phyloP scores from a whole-genome alignment of 23 red algal species.

The Gracilaria domingensis region DNA sequence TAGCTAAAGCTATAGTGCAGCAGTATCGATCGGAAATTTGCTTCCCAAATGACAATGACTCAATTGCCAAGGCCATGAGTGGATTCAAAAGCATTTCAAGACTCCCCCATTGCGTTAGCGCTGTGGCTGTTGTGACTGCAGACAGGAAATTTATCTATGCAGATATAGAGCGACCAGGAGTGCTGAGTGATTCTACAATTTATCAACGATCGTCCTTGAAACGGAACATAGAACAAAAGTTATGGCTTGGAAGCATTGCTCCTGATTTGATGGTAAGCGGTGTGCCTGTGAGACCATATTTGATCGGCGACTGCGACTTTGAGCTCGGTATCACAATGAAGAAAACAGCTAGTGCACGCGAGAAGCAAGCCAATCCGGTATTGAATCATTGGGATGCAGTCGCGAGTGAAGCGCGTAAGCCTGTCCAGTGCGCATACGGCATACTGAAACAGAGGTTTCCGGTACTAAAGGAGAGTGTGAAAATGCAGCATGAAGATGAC shows the following conservation, averaged over 20 bases:
- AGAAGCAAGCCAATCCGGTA: neutral
- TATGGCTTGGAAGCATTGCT: neutral
- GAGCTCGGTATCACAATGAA: neutral
- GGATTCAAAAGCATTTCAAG: neutral
- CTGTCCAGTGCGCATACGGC: neutral
- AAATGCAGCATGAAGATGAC: neutral
- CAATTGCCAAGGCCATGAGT: neutral
- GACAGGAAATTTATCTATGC: neutral
- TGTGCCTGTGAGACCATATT: neutral
- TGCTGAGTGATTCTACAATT: constrained; percentile 19
- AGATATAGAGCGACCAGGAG: neutral
- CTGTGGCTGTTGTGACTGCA: neutral
- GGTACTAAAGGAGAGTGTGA: neutral
- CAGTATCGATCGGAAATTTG: neutral
- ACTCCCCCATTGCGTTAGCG: neutral
- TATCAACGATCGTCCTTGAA: neutral
- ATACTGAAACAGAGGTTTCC: neutral
- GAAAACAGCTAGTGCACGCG: neutral
- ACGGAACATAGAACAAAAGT: neutral
- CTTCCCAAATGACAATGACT: neutral
- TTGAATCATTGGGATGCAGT: neutral
- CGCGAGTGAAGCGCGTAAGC: neutral
- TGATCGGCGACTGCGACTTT: constrained; percentile 18
- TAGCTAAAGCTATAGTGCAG: neutral
- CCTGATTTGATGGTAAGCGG: neutral